Evolutionary conservation across 169 alveolate genomes (phyloP).

Genomic region (Perkinsus chesapeaki): DNA sequence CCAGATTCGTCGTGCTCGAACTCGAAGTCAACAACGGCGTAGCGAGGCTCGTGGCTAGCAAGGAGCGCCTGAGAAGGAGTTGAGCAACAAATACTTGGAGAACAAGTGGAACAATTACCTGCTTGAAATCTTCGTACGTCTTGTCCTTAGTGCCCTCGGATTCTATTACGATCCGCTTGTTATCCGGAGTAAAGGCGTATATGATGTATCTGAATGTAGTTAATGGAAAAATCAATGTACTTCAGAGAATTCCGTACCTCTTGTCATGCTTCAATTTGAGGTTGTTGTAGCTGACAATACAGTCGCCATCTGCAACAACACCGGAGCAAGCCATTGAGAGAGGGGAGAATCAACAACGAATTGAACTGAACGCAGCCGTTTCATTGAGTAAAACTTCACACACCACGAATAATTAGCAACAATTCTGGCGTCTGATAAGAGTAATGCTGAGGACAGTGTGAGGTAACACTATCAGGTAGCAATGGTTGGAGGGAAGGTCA

Average conservation of each 20-base stretch:
- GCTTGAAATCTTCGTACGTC: not conserved
- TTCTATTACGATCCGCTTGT: not conserved
- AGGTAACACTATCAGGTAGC: not conserved
- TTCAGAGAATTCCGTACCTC: not conserved
- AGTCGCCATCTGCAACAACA: not conserved
- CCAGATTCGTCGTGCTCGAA: not conserved
- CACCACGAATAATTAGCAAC: not conserved
- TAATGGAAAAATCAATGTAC: not conserved
- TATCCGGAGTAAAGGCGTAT: not conserved
- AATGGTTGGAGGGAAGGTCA: not conserved
- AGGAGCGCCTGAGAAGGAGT: not conserved
- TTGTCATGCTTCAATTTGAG: not conserved
- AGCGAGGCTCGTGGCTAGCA: not conserved
- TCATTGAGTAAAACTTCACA: not conserved
- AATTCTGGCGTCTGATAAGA: not conserved
- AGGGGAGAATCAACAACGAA: not conserved
- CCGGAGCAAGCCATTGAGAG: not conserved
- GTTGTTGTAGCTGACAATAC: not conserved
- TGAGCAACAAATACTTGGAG: not conserved
- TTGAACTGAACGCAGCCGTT: not conserved
- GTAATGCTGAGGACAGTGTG: not conserved
- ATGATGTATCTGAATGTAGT: not conserved
- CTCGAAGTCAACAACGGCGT: not conserved
- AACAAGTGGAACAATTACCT: not conserved
- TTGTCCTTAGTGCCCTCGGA: not conserved